These are phyloP conservation scores for Pseudocercospora macadamiae DNA, from an alignment of 2,329 filamentous ascomycete genomes.

Conservation along the genomic window DNA sequence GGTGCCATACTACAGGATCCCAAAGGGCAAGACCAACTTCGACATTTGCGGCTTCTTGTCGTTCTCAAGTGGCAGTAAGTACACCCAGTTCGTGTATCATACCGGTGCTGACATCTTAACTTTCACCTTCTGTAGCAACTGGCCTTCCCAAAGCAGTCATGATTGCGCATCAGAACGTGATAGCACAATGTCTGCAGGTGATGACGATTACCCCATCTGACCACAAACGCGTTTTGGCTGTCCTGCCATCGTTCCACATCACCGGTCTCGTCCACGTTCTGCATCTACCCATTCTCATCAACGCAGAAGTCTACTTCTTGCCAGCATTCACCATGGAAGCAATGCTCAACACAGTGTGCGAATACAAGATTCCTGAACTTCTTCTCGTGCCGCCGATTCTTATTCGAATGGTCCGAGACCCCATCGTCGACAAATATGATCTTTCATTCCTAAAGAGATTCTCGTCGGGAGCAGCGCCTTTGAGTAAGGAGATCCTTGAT, in stretches of 20 bases:
- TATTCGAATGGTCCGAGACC: slow-evolving; percentile 62
- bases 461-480: slow-evolving; percentile 63
- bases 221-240: slow-evolving; percentile 57
- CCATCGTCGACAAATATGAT: slow-evolving; percentile 59
- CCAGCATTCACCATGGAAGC: slow-evolving; percentile 64
- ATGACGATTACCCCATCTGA: slow-evolving; percentile 55
- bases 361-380: slow-evolving; percentile 59
- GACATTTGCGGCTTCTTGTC: slow-evolving; percentile 59
- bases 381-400: slow-evolving; percentile 64
- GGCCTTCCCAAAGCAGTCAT: slow-evolving; percentile 53
- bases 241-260: slow-evolving; percentile 65
- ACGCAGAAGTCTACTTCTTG: slow-evolving; percentile 68
- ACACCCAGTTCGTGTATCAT: too few species aligned
- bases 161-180: slow-evolving; percentile 59
- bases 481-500: slow-evolving; percentile 60
- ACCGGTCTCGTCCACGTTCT: slow-evolving; percentile 66
- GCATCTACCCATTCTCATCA: slow-evolving; percentile 64
- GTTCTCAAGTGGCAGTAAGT: slow-evolving; percentile 55
- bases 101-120: too few species aligned
- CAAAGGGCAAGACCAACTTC: slow-evolving; percentile 57
- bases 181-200: slow-evolving; percentile 65
- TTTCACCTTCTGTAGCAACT: too few species aligned
- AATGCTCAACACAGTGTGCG: slow-evolving; percentile 58
- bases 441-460: slow-evolving; percentile 59
- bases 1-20: slow-evolving; percentile 53